Evolutionary conservation across 208 protist species (phyloP).

Genomic region (Trichomonas vaginalis): DNA sequence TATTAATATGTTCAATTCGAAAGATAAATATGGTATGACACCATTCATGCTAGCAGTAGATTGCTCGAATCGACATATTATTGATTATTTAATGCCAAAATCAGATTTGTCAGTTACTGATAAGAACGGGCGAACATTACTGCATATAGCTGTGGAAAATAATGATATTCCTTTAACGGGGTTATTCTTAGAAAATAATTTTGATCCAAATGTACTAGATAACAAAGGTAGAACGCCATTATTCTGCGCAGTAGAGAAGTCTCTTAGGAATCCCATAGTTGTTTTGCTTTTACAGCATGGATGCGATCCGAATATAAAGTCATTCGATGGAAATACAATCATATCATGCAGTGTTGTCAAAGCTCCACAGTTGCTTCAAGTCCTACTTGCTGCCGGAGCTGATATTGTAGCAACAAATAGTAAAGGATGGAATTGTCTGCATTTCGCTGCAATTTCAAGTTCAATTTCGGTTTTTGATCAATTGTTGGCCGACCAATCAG

Average conservation of each 20-base stretch:
- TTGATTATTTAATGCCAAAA: not conserved
- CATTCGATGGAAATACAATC: not conserved
- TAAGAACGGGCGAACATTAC: not conserved
- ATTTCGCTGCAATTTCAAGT: not conserved
- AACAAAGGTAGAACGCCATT: not conserved
- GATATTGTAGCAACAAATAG: not conserved
- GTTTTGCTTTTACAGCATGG: not conserved
- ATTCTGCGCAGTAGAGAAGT: not conserved
- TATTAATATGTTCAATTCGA: not conserved
- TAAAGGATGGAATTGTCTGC: not conserved
- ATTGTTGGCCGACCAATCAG: not conserved
- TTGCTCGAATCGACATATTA: too few relatives aligned
- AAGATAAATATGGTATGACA: not conserved
- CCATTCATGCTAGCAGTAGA: not conserved
- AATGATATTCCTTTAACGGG: not conserved
- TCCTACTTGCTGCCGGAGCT: not conserved
- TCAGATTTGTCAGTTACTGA: not conserved
- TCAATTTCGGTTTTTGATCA: not conserved
- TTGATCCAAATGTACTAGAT: not conserved
- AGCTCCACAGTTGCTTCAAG: too few relatives aligned
- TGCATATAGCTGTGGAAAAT: not conserved
- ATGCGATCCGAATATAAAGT: not conserved
- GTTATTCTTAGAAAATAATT: not conserved
- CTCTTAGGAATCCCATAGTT: not conserved
- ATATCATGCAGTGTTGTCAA: not conserved